Conservation (phyloP, 208 protist species). For the Tetramitus jugosus region DNA sequence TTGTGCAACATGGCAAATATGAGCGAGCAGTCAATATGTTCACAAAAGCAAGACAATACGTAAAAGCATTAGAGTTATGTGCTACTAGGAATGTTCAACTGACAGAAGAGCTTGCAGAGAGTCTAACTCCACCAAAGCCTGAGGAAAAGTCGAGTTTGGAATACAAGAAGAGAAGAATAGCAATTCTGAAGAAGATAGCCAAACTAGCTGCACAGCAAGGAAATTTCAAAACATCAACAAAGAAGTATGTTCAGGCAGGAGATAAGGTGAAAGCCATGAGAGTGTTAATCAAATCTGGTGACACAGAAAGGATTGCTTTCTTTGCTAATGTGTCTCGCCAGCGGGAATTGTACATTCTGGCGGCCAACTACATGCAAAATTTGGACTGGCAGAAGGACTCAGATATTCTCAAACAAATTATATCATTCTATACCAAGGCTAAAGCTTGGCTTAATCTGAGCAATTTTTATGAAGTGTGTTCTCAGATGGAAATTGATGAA, state of each 20-base stretch:
- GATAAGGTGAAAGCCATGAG: slow-evolving; percentile 90
- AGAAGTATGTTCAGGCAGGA: slow-evolving; percentile 84
- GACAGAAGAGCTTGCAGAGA: slow-evolving; percentile 80
- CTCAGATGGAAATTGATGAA: slow-evolving; percentile 89
- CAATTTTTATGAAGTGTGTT: slow-evolving; percentile 79
- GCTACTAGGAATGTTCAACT: slow-evolving; percentile 61
- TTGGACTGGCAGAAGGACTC: slow-evolving; percentile 78
- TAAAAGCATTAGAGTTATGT: slow-evolving; percentile 69
- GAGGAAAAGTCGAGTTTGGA: neutral
- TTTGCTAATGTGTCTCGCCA: slow-evolving; percentile 87
- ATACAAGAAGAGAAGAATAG: slow-evolving; percentile 46
- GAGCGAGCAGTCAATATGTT: slow-evolving; percentile 83
- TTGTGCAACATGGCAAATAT: slow-evolving; percentile 64
- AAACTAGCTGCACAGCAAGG: slow-evolving; percentile 72
- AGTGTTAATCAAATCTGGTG: slow-evolving; percentile 86
- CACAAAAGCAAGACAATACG: slow-evolving; percentile 68
- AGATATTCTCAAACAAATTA: slow-evolving; percentile 87
- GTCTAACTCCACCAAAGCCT: slow-evolving; percentile 43
- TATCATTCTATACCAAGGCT: slow-evolving; percentile 90
- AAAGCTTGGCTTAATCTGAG: slow-evolving; percentile 75
- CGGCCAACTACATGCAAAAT: slow-evolving; percentile 89
- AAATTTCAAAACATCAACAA: slow-evolving; percentile 76
- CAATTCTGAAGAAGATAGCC: slow-evolving; percentile 56
- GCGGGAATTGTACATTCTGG: slow-evolving; percentile 84
- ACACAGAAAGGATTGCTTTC: slow-evolving; percentile 91